phyloP scores from a whole-genome alignment of 1,139 yeast genomes.

The Debaryomyces coudertii region DNA sequence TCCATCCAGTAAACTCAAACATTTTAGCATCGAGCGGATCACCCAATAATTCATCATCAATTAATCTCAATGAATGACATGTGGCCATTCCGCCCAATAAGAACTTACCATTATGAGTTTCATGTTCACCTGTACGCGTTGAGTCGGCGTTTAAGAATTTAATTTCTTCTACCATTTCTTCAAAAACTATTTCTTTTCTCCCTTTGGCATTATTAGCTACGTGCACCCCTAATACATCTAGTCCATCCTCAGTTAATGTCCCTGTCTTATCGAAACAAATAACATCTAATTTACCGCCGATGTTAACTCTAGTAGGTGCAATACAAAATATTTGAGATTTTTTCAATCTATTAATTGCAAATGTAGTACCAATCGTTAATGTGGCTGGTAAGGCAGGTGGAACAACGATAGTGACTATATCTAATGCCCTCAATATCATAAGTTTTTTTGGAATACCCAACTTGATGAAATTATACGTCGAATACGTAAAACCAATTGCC shows the following conservation, averaged over 20 bases:
- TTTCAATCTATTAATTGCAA: conserved; percentile 79
- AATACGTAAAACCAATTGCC: conserved; percentile 75
- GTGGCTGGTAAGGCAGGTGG: conserved; percentile 99
- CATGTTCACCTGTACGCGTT: conserved; percentile 19
- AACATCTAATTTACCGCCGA: conserved; percentile 90
- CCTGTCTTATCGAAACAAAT: conserved; percentile 97
- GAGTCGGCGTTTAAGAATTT: conserved; percentile 22
- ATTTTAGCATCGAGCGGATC: conserved; percentile 92
- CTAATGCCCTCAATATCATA: conserved; percentile 87
- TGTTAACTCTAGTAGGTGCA: conserved; percentile 89
- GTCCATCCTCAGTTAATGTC: conserved; percentile 93
- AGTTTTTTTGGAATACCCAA: conserved; percentile 69
- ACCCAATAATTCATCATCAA: conserved; percentile 82
- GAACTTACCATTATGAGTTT: conserved; percentile 34
- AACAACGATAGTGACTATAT: conserved; percentile 91
- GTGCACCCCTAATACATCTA: conserved; percentile 89
- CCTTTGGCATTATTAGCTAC: conserved; percentile 56
- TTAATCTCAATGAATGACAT: conserved; percentile 82
- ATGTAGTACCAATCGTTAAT: conserved; percentile 91
- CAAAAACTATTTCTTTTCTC: conserved; percentile 55
- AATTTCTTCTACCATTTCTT: conserved; percentile 41
- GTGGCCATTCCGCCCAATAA: conserved; percentile 66
- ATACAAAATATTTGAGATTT: conserved; percentile 74
- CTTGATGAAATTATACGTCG: conserved; percentile 79
- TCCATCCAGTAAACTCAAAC: conserved; percentile 88